Evolutionary conservation across 306 rosid genomes (phyloP).

Genomic region (Alnus rubra): DNA sequence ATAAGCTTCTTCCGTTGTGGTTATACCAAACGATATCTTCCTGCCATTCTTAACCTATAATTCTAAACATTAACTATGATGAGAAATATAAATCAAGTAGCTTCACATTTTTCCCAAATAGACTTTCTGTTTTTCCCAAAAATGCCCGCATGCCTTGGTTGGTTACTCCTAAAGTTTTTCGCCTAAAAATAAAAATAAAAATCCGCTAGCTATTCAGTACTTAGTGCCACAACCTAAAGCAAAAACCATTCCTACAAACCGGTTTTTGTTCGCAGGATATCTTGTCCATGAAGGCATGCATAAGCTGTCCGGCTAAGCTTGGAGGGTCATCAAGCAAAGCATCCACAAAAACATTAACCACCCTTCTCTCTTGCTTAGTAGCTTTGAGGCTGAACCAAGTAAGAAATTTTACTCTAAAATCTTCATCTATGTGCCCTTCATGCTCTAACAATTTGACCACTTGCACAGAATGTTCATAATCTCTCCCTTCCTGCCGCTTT

Average conservation of each 20-base stretch:
- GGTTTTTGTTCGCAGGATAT: constrained; percentile 60
- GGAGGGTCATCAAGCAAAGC: constrained; percentile 80
- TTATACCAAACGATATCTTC: neutral
- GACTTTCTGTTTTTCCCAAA: constrained; percentile 3
- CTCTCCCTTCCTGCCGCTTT: constrained; percentile 55
- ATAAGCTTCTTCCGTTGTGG: neutral
- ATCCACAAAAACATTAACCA: constrained; percentile 79
- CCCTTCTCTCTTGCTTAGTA: constrained; percentile 70
- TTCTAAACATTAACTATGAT: neutral
- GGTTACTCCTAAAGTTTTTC: constrained; percentile 18
- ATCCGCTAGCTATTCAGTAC: constrained; percentile 23
- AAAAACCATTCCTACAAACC: constrained; percentile 28
- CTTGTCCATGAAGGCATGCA: constrained; percentile 72
- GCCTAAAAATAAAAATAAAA: neutral
- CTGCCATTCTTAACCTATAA: neutral
- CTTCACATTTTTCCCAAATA: neutral
- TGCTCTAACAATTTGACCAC: constrained; percentile 74
- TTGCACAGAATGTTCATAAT: constrained; percentile 77
- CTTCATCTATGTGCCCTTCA: constrained; percentile 63
- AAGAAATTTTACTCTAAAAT: constrained; percentile 80
- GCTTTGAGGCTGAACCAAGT: constrained; percentile 98
- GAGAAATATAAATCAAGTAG: constrained; percentile 1
- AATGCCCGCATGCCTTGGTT: constrained; percentile 28
- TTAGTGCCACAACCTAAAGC: constrained; percentile 40
- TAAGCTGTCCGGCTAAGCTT: constrained; percentile 84